These are phyloP conservation scores for Backusella tarrabulga DNA, from an alignment of 192 early-diverging fungal genomes.

Conservation along the genomic window DNA sequence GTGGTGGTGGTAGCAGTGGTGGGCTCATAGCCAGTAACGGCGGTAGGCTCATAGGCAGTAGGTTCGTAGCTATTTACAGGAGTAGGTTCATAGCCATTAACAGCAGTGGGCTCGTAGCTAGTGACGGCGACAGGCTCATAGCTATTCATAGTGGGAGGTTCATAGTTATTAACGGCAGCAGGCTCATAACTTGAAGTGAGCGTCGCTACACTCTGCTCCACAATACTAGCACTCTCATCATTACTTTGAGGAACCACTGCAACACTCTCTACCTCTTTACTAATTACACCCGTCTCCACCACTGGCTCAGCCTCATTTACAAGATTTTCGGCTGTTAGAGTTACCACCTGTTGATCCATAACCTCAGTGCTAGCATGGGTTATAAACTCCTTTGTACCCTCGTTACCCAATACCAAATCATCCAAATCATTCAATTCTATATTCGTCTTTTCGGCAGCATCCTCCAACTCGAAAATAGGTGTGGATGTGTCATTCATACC, in stretches of 20 bases:
- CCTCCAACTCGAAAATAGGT: neutral
- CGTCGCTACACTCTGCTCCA: neutral
- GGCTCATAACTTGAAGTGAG: neutral
- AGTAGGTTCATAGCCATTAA: neutral
- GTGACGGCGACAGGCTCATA: neutral
- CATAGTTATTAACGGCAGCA: neutral
- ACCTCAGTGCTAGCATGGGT: neutral
- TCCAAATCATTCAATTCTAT: slow-evolving; percentile 18
- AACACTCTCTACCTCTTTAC: neutral
- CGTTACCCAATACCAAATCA: slow-evolving; percentile 22
- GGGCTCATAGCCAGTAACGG: neutral
- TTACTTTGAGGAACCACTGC: neutral
- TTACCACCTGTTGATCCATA: neutral
- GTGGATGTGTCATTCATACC: neutral
- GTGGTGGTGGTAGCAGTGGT: neutral
- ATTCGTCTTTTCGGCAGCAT: neutral
- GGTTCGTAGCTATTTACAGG: neutral
- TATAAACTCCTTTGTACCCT: neutral
- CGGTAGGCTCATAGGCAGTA: neutral
- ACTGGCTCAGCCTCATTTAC: neutral
- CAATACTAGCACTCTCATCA: neutral
- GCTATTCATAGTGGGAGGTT: neutral
- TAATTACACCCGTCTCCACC: neutral
- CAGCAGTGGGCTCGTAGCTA: neutral
- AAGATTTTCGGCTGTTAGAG: neutral